Evolutionary conservation across 2,329 filamentous ascomycete genomes (phyloP).

Genomic region (Colletotrichum sp.): DNA sequence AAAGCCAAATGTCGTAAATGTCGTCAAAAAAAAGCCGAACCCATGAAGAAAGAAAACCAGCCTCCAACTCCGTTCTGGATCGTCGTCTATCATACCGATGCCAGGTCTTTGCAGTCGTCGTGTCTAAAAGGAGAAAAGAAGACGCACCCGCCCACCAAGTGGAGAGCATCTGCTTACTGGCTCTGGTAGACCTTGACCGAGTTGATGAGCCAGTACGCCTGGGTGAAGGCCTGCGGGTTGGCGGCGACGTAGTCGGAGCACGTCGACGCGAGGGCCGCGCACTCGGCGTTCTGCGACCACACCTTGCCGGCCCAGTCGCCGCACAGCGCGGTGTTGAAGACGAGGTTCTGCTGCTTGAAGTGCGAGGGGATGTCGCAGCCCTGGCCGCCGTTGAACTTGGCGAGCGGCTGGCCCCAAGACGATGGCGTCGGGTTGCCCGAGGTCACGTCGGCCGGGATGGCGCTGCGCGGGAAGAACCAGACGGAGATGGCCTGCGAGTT

Average conservation of each 20-base stretch:
- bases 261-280: slow-evolving; percentile 62
- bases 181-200: slow-evolving; percentile 68
- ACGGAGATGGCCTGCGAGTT: slow-evolving; percentile 73
- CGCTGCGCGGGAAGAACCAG: slow-evolving; percentile 78
- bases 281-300: slow-evolving; percentile 64
- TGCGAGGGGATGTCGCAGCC: slow-evolving; percentile 73
- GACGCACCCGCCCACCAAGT: neutral
- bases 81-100: neutral
- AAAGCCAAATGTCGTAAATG: neutral
- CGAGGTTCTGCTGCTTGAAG: slow-evolving; percentile 76
- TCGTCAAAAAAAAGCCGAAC: neutral
- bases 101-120: neutral
- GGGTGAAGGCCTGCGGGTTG: slow-evolving; percentile 72
- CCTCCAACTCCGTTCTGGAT: slow-evolving; percentile 10
- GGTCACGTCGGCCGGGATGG: slow-evolving; percentile 68
- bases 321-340: slow-evolving; percentile 86
- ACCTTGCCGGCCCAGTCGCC: slow-evolving; percentile 83
- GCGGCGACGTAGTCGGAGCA: slow-evolving; percentile 76
- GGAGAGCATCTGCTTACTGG: neutral
- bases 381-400: slow-evolving; percentile 68
- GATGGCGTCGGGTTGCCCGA: slow-evolving; percentile 66
- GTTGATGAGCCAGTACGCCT: slow-evolving; percentile 81
- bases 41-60: neutral
- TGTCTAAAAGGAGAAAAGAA: neutral
- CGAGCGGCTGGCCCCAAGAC: slow-evolving; percentile 72